phyloP scores from a whole-genome alignment of 169 alveolate genomes.

The Plasmodium inui region DNA sequence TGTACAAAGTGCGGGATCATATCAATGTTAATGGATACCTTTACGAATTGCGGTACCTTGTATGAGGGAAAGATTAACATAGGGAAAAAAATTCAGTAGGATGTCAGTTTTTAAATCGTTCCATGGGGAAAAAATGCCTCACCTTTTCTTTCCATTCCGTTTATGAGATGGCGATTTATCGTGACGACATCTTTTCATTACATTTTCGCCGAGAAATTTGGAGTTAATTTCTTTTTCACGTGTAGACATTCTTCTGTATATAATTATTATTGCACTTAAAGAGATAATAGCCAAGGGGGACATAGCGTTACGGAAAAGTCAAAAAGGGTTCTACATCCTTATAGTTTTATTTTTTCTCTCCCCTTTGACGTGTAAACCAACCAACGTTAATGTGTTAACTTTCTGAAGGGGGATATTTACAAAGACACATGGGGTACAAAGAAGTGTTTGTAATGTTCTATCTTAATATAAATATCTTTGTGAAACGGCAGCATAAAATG shows the following conservation, averaged over 20 bases:
- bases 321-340: not conserved
- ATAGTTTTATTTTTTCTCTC: not conserved
- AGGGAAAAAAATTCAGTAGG: not conserved
- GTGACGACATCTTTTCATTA: too few relatives aligned
- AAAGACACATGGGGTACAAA: not conserved
- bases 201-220: too few relatives aligned
- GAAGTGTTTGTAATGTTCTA: not conserved
- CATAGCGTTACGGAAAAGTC: not conserved
- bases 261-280: not conserved
- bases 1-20: not conserved
- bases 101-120: not conserved
- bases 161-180: not conserved
- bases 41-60: not conserved
- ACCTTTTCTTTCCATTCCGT: not conserved
- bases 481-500: not conserved
- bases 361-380: not conserved
- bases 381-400: not conserved
- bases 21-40: not conserved
- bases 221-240: not conserved
- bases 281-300: not conserved
- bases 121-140: not conserved
- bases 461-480: not conserved
- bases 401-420: not conserved
- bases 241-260: not conserved
- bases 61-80: not conserved